Conservation (phyloP, 108 stramenopile species). For the Mediolabrus comicus region DNA sequence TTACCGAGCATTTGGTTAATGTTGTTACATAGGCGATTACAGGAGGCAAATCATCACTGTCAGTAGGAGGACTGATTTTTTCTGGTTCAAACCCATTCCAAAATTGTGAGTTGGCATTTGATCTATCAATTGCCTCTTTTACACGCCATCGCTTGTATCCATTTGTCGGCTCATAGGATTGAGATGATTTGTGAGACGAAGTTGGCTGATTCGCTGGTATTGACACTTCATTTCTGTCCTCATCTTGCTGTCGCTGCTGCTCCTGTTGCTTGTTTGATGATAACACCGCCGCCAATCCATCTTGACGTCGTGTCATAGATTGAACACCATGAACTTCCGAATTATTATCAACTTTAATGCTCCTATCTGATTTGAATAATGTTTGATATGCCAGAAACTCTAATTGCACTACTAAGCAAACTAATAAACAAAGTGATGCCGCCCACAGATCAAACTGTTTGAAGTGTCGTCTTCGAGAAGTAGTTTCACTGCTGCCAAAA, state of each 20-base stretch:
- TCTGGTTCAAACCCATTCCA: constrained; percentile 35
- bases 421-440: not conserved
- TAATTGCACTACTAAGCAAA: not conserved
- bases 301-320: not conserved
- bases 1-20: constrained; percentile 23
- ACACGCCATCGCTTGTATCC: not conserved
- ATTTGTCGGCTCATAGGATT: constrained; percentile 13
- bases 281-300: not conserved
- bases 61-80: constrained; percentile 12
- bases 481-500: too few species aligned
- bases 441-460: not conserved
- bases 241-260: not conserved
- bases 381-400: not conserved
- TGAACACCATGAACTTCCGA: not conserved
- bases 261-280: not conserved
- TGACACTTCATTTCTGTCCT: not conserved
- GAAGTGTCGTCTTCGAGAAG: not conserved
- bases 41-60: constrained; percentile 20
- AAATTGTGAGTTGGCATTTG: constrained; percentile 11
- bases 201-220: not conserved
- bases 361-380: not conserved
- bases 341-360: not conserved
- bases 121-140: not conserved
- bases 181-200: not conserved
- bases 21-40: constrained; percentile 35